Evolutionary conservation across 2,329 filamentous ascomycete genomes (phyloP).

Genomic region (Gaeumannomyces sp.): DNA sequence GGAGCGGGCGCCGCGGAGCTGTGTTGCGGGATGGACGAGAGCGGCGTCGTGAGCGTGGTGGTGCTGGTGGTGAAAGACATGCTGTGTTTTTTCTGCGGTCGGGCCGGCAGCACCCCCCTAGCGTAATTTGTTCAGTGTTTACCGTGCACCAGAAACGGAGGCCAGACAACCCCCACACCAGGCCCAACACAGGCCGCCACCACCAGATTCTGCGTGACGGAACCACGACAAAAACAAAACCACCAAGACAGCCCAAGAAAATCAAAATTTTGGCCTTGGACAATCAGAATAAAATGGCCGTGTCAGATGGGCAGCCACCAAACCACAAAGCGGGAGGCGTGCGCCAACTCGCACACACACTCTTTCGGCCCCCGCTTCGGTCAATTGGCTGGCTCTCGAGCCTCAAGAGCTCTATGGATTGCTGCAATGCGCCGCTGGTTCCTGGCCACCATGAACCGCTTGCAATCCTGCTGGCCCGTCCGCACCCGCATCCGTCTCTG

Average conservation of each 20-base stretch:
- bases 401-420: background rate
- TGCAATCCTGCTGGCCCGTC: background rate
- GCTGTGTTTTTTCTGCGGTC: background rate
- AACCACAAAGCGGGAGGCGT: background rate
- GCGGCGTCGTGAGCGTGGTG: slow-evolving; percentile 17
- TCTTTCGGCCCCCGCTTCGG: too few species aligned
- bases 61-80: slow-evolving; percentile 11
- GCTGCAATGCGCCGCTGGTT: background rate
- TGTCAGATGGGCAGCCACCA: background rate
- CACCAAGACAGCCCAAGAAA: background rate
- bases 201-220: background rate
- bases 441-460: background rate
- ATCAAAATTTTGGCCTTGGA: background rate
- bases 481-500: background rate
- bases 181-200: background rate
- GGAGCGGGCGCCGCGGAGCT: background rate
- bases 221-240: too few species aligned
- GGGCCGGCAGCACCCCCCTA: background rate
- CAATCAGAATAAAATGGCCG: background rate
- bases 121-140: background rate
- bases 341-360: too few species aligned
- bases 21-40: slow-evolving; percentile 9
- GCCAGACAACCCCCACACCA: background rate
- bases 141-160: background rate
- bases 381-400: background rate